These are phyloP conservation scores for Populus trichocarpa DNA, from an alignment of 441 rosid genomes.

Conservation along the genomic window DNA sequence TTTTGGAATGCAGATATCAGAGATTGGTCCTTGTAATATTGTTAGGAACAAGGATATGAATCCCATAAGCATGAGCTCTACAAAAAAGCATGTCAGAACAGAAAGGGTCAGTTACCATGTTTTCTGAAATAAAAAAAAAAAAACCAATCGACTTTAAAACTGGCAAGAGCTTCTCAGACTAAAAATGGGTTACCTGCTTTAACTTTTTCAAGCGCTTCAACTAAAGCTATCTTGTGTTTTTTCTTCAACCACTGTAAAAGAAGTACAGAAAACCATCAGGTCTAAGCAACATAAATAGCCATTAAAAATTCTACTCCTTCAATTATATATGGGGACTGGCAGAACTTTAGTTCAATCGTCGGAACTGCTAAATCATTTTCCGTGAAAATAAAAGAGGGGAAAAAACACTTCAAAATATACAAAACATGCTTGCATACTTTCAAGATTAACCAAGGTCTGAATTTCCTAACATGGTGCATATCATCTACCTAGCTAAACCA, in stretches of 20 bases:
- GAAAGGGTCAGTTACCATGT: background rate
- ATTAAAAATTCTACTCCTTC: background rate
- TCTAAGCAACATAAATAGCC: background rate
- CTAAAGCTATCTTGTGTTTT: slow-evolving; percentile 53
- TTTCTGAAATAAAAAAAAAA: background rate
- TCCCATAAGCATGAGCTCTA: slow-evolving; percentile 91
- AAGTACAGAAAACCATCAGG: background rate
- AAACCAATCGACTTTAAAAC: background rate
- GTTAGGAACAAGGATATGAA: slow-evolving; percentile 83
- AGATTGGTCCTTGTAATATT: slow-evolving; percentile 42
- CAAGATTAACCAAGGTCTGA: background rate
- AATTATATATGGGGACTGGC: background rate
- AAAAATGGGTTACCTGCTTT: slow-evolving; percentile 52
- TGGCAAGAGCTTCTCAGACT: background rate
- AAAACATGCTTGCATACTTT: background rate
- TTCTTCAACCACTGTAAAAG: slow-evolving; percentile 57
- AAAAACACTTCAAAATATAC: no score
- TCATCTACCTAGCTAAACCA: background rate
- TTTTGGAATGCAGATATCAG: slow-evolving; percentile 49
- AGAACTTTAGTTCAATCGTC: background rate
- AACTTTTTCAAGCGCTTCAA: slow-evolving; percentile 84
- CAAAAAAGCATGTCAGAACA: slow-evolving; percentile 11
- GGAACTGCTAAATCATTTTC: background rate
- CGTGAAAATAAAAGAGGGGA: background rate
- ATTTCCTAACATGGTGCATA: background rate